phyloP scores from a whole-genome alignment of 2,329 filamentous ascomycete genomes.

The Truncatella angustata region DNA sequence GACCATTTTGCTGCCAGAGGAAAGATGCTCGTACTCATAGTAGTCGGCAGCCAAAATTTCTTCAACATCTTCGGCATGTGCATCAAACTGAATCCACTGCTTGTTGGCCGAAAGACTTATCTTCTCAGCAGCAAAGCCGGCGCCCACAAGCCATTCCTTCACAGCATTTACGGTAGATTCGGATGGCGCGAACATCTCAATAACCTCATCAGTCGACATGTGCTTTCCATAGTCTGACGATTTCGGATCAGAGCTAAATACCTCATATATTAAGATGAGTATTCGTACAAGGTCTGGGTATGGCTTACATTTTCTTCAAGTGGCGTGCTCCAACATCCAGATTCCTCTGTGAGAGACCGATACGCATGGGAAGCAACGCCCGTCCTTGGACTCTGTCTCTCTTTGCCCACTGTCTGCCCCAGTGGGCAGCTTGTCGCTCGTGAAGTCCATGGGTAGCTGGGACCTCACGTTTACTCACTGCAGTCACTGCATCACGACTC shows the following conservation, averaged over 20 bases:
- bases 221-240: conserved; percentile 35
- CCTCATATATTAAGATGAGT: conserved; percentile 9
- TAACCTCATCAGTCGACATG: conserved; percentile 34
- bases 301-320: conserved; percentile 29
- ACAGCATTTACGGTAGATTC: conserved; percentile 28
- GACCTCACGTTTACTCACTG: conserved; percentile 13
- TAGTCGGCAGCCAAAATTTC: conserved; percentile 33
- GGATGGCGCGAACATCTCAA: conserved; percentile 35
- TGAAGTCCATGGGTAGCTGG: conserved; percentile 28
- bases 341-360: conserved; percentile 30
- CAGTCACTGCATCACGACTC: background rate
- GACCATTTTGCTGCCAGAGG: conserved; percentile 18
- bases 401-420: conserved; percentile 24
- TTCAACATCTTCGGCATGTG: conserved; percentile 30
- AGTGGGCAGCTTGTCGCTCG: conserved; percentile 27
- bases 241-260: conserved; percentile 21
- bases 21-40: conserved; percentile 33
- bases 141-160: conserved; percentile 28
- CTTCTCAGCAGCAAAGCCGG: conserved; percentile 26
- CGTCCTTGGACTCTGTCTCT: conserved; percentile 20
- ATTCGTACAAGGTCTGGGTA: background rate
- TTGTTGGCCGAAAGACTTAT: conserved; percentile 23
- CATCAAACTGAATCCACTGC: conserved; percentile 36
- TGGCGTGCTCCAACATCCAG: conserved; percentile 27
- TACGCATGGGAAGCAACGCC: conserved; percentile 29